A percentile compares a stretch with the other conserved stretches of the same genome.
Evolutionary conservation across 306 rosid genomes (phyloP).

Genomic region (Gleditsia sinensis): DNA sequence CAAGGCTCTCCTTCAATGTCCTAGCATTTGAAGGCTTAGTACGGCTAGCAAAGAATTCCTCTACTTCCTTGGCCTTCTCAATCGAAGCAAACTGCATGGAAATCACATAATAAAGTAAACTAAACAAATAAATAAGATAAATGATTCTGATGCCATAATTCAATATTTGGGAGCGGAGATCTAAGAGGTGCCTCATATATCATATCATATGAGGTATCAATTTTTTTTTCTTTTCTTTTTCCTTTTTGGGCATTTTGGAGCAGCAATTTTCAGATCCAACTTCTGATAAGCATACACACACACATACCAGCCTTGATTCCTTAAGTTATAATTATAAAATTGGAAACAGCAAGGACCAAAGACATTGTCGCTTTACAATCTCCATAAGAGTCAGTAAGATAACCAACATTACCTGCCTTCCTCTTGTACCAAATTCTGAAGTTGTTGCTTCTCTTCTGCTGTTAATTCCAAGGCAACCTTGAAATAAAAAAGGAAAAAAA

Average conservation of each 20-base stretch:
- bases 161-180: no score
- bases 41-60: no score
- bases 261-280: not conserved
- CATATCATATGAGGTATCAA: not conserved
- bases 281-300: conserved; percentile 5
- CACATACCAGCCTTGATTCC: not conserved
- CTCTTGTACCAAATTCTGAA: conserved; percentile 55
- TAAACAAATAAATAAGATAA: no score
- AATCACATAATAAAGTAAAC: no score
- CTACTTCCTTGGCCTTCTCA: no score
- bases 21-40: no score
- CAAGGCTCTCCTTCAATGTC: no score
- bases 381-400: not conserved
- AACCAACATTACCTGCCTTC: conserved; percentile 58
- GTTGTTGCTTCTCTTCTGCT: conserved; percentile 67
- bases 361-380: not conserved
- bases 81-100: no score
- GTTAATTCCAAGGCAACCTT: conserved; percentile 86
- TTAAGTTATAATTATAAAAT: conserved; percentile 7
- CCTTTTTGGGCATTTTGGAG: not conserved
- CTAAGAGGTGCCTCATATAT: not conserved
- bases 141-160: no score
- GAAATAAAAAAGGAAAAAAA: conserved; percentile 19
- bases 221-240: not conserved
- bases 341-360: not conserved